A percentile compares a stretch with the other conserved stretches of the same genome.
These are phyloP conservation scores for Aegilops tauschii DNA, from an alignment of 176 grass and related monocot species.

Conservation along the genomic window DNA sequence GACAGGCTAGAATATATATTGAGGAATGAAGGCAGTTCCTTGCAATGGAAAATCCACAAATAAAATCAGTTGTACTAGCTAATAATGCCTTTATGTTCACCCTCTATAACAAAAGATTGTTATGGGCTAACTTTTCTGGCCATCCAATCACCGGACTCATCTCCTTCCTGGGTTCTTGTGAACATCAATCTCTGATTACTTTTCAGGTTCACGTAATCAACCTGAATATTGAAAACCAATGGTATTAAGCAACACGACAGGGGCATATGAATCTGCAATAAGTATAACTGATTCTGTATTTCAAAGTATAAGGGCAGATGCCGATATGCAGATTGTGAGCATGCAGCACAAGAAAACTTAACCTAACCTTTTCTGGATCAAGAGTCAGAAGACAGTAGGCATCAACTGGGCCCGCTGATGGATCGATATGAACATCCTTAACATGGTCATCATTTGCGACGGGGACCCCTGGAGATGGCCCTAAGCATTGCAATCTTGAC, in stretches of 20 bases:
- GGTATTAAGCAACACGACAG: background rate
- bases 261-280: background rate
- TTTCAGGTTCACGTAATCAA: slow-evolving; percentile 93
- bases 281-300: background rate
- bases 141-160: slow-evolving; percentile 50
- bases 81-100: slow-evolving; percentile 3
- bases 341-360: background rate
- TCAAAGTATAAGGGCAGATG: background rate
- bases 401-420: slow-evolving; percentile 64
- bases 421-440: slow-evolving; percentile 51
- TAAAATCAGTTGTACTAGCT: background rate
- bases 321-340: background rate
- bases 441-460: slow-evolving; percentile 42
- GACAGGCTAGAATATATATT: background rate
- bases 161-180: slow-evolving; percentile 42
- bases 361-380: slow-evolving; percentile 86
- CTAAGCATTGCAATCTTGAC: slow-evolving; percentile 83
- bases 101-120: background rate
- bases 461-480: slow-evolving; percentile 63
- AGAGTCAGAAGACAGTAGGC: slow-evolving; percentile 76
- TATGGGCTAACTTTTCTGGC: slow-evolving; percentile 57
- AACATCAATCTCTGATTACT: slow-evolving; percentile 77
- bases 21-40: background rate
- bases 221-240: slow-evolving; percentile 26
- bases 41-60: slow-evolving; percentile 19